Base-by-base conservation (phyloP, 768 basidiomycete genomes). In the Mycena vitilis region DNA sequence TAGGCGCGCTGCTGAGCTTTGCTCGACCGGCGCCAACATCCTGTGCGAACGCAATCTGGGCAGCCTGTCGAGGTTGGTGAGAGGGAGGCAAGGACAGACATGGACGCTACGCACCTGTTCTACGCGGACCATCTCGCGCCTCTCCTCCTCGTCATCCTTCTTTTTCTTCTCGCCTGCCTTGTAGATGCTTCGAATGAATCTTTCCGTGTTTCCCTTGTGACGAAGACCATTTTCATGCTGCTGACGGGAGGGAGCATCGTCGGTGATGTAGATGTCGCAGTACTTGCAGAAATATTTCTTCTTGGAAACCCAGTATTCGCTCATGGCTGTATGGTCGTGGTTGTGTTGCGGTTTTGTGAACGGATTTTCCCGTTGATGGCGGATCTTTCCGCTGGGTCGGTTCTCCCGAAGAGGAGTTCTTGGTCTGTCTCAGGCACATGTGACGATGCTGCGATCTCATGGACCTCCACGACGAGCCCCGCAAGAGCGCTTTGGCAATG, bases 271-370 rank as follows among this genome's bases (percentile, higher is more conserved):
- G 70, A 95, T 95, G 58, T 95, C 93, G 83, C 98, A 99, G 84
- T 98, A 98, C 78, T 96, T 95, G 90, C 96, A 98, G 77, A 88
- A 93, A 80, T 96, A 97, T 73, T 90, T 92, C 80, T 96, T 95
- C 78, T 93, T 90, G 30, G 94, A 94, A 70, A 96, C 91, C 95
- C 95, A 96, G 78, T 92, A 96, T 78, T 96, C 95, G 73, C 89
- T 91, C 95, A 95, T 96, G 42, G 12, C 36, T 60, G 40, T 44
- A 54, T 3, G 5, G 20, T n/a, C n/a, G n/a, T n/a, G n/a, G n/a
- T n/a, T n/a, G n/a, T n/a, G 30, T 30, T 30, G 30, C 30, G 30
- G 30, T 30, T 30, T 5, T 5, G 30, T 5, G 5, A 2, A 30
- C 30, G 30, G 30, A 30, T 30, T 30, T 30, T 30, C 30, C 30